Evolutionary conservation across 2,329 filamentous ascomycete genomes (phyloP), one percentile per base, ranked within the genome.

Genomic region (Albophoma yamanashiensis): DNA sequence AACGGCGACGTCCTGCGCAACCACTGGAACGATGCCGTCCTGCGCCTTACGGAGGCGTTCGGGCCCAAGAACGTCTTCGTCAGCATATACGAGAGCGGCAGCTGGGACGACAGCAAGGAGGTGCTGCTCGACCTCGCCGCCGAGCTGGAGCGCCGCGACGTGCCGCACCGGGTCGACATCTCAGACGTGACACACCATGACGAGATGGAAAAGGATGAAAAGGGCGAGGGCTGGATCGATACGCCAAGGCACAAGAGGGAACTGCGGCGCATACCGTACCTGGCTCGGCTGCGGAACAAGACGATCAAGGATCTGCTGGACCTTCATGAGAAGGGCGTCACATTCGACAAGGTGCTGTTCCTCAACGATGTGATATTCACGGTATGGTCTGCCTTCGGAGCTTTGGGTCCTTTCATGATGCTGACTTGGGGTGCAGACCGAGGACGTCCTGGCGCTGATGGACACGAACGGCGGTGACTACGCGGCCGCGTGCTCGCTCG

Each of bases 71-170:
- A 89, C 67, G 82, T 90, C 2, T 90, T 82, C 67, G 79, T 91
- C 47, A 85, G 82, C 62, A 79, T 90, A 38, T 81, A 83, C 61
- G 88, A 91, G 70, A 87, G 84, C 65, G 87, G 87, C 6, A 88
- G 84, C 68, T 85, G 81, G 75, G 88, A 91, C 68, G 77, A 85
- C 61, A 89, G 83, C 22, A 89, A 89, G 70, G 79, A 75, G 20
- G 82, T 81, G 8, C 73, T 91, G 64, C 73, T 70, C 27, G 76
- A 81, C 31, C 74, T 91, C 36, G 84, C 88, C 60, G 64, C 62
- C 1, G 71, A 80, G 59, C 73, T 90, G 12, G 81, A 77, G 11
- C 68, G 69, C 15, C 65, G 83, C 20, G 78, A 80, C 1, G 81
- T 89, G 2, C 71, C 75, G 47, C 78, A 80, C 36, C 81, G 75